A percentile compares a stretch with the other conserved stretches of the same genome.
phyloP scores from a whole-genome alignment of 73 alveolate genomes.

The Durusdinium trenchii region DNA sequence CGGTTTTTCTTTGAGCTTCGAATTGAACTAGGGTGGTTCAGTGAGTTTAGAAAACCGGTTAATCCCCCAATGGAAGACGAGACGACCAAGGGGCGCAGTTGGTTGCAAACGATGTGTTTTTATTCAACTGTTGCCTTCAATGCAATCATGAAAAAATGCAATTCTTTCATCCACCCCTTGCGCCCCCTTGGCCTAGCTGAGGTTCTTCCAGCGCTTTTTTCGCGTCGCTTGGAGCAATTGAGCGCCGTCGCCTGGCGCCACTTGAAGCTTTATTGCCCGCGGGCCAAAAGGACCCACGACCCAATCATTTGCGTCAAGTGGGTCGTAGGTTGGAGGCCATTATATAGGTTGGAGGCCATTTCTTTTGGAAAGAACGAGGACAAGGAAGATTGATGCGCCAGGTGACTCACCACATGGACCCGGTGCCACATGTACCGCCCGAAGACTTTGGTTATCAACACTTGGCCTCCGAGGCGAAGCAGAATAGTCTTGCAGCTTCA shows the following conservation, averaged over 20 bases:
- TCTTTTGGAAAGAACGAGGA: background rate
- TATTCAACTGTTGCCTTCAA: no score
- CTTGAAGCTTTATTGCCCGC: background rate
- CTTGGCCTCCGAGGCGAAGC: conserved; percentile 72
- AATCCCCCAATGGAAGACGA: no score
- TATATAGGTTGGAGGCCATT: background rate
- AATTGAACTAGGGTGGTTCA: no score
- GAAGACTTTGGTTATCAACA: conserved; percentile 56
- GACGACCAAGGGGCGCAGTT: no score
- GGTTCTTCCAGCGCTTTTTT: conserved; percentile 48
- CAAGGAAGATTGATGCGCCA: no score
- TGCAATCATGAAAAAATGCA: no score
- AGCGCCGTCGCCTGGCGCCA: background rate
- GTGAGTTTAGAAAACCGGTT: no score
- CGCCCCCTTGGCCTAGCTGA: no score
- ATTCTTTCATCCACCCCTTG: no score
- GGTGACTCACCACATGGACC: conserved; percentile 93
- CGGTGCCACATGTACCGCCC: conserved; percentile 88
- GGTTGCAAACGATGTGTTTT: no score
- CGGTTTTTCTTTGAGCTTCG: no score
- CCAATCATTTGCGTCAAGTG: background rate
- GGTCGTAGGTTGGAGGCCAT: background rate
- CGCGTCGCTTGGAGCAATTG: background rate
- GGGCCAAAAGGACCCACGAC: background rate
- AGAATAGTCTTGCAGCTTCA: background rate